phyloP scores from a whole-genome alignment of 2,329 filamentous ascomycete genomes.

The Venturia asperata region DNA sequence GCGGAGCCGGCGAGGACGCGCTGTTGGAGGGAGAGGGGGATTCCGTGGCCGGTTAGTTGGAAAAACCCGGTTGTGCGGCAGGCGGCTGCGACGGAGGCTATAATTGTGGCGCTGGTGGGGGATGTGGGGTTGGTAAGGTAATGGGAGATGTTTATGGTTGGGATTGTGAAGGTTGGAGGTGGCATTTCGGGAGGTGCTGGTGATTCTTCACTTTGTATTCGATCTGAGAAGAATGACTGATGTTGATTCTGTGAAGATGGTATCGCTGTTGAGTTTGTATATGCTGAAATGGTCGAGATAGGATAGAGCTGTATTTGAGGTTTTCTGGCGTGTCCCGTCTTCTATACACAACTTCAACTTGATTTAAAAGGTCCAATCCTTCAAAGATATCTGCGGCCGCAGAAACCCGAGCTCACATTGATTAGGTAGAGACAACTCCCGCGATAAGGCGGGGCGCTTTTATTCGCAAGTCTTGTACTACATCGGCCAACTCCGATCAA shows the following conservation, averaged over 20 bases:
- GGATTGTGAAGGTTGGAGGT: constrained; percentile 10
- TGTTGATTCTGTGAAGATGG: neutral
- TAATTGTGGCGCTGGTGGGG: neutral
- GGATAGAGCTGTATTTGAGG: too few species aligned
- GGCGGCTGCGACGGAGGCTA: neutral
- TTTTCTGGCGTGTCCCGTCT: too few species aligned
- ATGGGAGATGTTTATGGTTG: constrained; percentile 12
- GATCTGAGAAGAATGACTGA: neutral
- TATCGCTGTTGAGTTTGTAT: too few species aligned
- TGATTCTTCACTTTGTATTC: neutral
- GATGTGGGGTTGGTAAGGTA: constrained; percentile 7
- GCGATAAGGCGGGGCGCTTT: neutral
- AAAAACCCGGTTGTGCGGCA: constrained; percentile 44
- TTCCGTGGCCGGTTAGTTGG: constrained; percentile 44
- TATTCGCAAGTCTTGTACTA: neutral
- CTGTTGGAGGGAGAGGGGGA: constrained; percentile 37
- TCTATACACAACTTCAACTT: too few species aligned
- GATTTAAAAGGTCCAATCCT: too few species aligned
- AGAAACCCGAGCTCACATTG: neutral
- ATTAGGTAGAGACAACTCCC: neutral
- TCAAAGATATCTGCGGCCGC: too few species aligned
- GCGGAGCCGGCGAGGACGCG: constrained; percentile 37
- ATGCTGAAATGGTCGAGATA: too few species aligned
- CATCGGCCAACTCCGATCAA: neutral
- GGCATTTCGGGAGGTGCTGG: neutral